A percentile compares a stretch with the other conserved stretches of the same genome.
These are phyloP conservation scores for Yamadazyma aaseri DNA, from an alignment of 1,139 yeast species.

Conservation along the genomic window DNA sequence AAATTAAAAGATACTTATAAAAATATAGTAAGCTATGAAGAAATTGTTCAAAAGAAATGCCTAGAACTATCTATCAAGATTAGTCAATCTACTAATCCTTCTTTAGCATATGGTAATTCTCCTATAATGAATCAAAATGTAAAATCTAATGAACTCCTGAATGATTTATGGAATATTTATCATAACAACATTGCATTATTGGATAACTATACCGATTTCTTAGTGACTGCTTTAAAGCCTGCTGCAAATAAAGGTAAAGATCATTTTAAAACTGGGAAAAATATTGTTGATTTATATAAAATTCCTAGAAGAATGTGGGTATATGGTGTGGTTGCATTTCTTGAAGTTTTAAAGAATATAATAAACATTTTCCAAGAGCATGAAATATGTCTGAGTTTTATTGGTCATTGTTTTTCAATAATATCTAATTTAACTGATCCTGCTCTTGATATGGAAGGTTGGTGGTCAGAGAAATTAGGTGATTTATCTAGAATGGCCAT, in stretches of 20 bases:
- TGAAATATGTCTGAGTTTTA: constrained; percentile 48
- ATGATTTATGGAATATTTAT: constrained; percentile 70
- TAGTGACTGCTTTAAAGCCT: constrained; percentile 69
- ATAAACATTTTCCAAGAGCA: constrained; percentile 55
- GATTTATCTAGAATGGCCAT: constrained; percentile 82
- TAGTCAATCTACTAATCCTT: constrained; percentile 41
- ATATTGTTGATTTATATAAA: constrained; percentile 70
- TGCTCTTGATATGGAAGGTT: constrained; percentile 59
- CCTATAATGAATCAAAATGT: constrained; percentile 8
- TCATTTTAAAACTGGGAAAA: constrained; percentile 66
- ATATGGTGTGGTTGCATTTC: constrained; percentile 73
- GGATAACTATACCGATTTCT: constrained; percentile 69
- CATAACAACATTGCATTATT: constrained; percentile 63
- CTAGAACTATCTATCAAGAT: constrained; percentile 52
- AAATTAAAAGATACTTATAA: constrained; percentile 74
- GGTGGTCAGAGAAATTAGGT: constrained; percentile 79
- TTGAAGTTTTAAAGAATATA: constrained; percentile 76
- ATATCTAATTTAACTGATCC: constrained; percentile 54
- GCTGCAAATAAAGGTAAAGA: constrained; percentile 42
- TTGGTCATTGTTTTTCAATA: constrained; percentile 51
- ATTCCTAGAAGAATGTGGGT: constrained; percentile 82
- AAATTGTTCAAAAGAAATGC: constrained; percentile 67
- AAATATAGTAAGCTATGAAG: constrained; percentile 64
- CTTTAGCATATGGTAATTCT: constrained; percentile 16
- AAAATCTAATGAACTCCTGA: constrained; percentile 51